A percentile compares a stretch with the other conserved stretches of the same genome.
Evolutionary conservation across 2,329 filamentous ascomycete species (phyloP).

Genomic region (Ophiostoma montium): DNA sequence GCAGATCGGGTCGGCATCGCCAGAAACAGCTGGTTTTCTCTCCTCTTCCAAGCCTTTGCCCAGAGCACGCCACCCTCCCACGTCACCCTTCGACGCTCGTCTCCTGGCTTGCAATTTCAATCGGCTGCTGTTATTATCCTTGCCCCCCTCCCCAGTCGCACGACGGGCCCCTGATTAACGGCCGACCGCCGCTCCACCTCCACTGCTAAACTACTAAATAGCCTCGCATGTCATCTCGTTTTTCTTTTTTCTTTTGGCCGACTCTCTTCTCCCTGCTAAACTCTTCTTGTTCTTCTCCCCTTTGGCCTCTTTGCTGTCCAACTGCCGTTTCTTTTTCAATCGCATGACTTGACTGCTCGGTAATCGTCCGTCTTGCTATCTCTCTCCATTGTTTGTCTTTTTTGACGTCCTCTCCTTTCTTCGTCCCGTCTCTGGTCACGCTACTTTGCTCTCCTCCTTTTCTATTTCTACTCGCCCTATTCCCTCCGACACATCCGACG

Average conservation of each 20-base stretch:
- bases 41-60: too few relatives aligned
- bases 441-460: background rate
- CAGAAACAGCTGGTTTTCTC: background rate
- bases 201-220: conserved; percentile 7
- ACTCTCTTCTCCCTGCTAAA: background rate
- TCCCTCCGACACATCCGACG: conserved; percentile 1
- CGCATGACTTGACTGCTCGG: background rate
- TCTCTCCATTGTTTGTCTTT: background rate
- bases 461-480: background rate
- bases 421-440: background rate
- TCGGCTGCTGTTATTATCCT: background rate
- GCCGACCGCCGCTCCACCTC: conserved; percentile 12
- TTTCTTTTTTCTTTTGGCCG: background rate
- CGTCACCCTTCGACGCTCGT: background rate
- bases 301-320: background rate
- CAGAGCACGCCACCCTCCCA: background rate
- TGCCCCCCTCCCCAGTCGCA: conserved; percentile 7
- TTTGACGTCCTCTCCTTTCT: background rate
- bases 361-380: background rate
- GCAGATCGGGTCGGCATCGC: background rate
- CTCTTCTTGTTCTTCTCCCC: background rate
- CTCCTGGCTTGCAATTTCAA: conserved; percentile 2
- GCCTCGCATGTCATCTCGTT: conserved; percentile 4
- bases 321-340: background rate
- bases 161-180: conserved; percentile 10